Evolutionary conservation across 805 yeast genomes (phyloP), one percentile per base, ranked within the genome.

Genomic region (Ascoidea asiatica): DNA sequence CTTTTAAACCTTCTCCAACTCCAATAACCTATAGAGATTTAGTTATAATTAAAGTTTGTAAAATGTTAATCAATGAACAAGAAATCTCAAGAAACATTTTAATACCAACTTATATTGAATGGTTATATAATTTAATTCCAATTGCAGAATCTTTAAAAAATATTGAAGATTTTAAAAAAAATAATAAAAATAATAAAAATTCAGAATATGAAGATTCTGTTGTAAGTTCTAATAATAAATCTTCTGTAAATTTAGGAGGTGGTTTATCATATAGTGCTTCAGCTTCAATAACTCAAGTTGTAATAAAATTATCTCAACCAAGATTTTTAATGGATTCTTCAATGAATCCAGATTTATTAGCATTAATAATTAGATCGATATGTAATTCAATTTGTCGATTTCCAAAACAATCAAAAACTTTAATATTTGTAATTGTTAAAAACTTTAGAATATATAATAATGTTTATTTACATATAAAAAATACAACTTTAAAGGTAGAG

Each of bases 11-110:
- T 47, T 55, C 51, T 51, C 65, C 57, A 42, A 54, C 50, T 45
- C 74, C 64, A 45, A 57, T n/a, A 57, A 58, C 86, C 1, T 72
- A 76, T 44, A 60, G 90, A 48, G 94, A 83, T 57, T 80, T 79
- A 46, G 44, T 78, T 5, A 65, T 81, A 0, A 63, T 70, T 5
- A 83, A 79, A 41, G 55, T 76, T 5, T 69, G 77, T 40, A 61
- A 62, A 20, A 52, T 73, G 35, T 51, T 77, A 5, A 50, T 56
- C 18, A 45, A 59, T 21, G 67, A 68, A 19, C 5, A 13, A 11
- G 29, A 38, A 48, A 54, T 62, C 33, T 54, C 55, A 41, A 63
- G 62, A 43, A 47, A 47, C 15, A 50, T 62, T 4, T 53, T 69
- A 13, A 59, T 74, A 4, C 70, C 77, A 1, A 70, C 77, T 11